Base-by-base conservation (phyloP, 1,139 yeast genomes). In the Suhomyces bribrorum region DNA sequence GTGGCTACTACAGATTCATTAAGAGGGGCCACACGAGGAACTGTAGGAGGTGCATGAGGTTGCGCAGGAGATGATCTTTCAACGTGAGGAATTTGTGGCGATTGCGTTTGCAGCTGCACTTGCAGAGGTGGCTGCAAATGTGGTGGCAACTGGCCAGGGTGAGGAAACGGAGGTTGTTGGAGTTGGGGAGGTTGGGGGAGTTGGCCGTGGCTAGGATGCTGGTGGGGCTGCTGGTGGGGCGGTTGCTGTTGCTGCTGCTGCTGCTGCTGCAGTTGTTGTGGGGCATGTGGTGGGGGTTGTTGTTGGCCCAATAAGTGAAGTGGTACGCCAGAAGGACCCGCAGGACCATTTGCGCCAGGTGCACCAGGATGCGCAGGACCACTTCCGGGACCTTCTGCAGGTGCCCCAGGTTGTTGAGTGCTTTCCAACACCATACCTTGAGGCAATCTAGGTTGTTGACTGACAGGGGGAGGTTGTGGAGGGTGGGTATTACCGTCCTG, bases 401-500 rank as follows among this genome's bases (percentile, higher is more conserved):
- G 40, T 3, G 41, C 33, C 26, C 49, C 62, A 29, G 57, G 67
- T n/a, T 61, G 69, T 43, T 65, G 71, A 13, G 62, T 63, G 44
- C 72, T 64, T 50, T 71, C 77, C 55, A 78, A 75, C n/a, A 78
- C 77, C 76, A 79, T 77, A 9, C 77, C 77, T 50, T 73, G 79
- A 18, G 81, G 81, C 43, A 75, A 68, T 44, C 77, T 63, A 34
- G 80, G 79, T 52, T 77, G 83, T 58, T 80, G 79, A 41, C 75
- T 69, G 46, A 80, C 70, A 61, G 81, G 83, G 17, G 86, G 86
- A 5, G 86, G 86, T 40, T 81, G 84, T 27, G 85, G 82, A 31
- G 79, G 75, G 46, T 74, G 77, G 28, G 78, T 73, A 44, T 83
- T 85, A 33, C 88, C 87, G 47, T 83, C 88, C 52, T 81, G 83